Evolutionary conservation across 805 yeast genomes (phyloP).

Genomic region (Zygoascus bituminiphila): DNA sequence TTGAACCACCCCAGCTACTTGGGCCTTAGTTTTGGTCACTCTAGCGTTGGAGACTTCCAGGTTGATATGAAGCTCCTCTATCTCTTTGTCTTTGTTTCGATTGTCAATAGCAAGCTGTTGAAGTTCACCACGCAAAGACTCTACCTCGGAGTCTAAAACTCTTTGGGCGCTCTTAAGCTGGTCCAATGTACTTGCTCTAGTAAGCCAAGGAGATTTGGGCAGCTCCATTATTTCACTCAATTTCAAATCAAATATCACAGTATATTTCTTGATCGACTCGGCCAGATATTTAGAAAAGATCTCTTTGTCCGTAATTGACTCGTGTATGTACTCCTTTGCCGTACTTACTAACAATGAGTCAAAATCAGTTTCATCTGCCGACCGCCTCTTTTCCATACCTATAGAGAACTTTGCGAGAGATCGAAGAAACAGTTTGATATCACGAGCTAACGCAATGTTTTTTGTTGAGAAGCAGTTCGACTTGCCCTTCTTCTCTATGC

Average conservation of each 20-base stretch:
- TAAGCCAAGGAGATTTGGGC: conserved; percentile 20
- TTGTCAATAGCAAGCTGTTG: conserved; percentile 14
- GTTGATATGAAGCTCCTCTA: conserved; percentile 24
- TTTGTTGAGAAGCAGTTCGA: neutral
- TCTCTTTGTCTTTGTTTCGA: conserved; percentile 15
- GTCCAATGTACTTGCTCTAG: conserved; percentile 13
- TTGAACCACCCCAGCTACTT: conserved; percentile 16
- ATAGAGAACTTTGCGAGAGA: neutral
- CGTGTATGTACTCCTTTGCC: neutral
- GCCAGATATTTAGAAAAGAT: neutral
- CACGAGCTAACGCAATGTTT: neutral
- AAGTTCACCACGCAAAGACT: conserved; percentile 15
- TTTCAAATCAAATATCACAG: neutral
- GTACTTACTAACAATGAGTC: neutral
- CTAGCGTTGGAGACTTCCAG: conserved; percentile 17
- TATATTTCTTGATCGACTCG: neutral
- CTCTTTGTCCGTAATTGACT: neutral
- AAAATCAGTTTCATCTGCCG: neutral
- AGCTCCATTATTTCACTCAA: conserved; percentile 2
- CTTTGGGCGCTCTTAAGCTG: conserved; percentile 8
- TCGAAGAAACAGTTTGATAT: neutral
- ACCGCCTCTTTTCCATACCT: neutral
- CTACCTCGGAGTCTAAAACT: conserved; percentile 12
- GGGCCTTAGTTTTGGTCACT: conserved; percentile 17
- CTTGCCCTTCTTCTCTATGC: neutral